phyloP scores from a whole-genome alignment of 176 grass and related monocot genomes.

The Raddia distichophylla region DNA sequence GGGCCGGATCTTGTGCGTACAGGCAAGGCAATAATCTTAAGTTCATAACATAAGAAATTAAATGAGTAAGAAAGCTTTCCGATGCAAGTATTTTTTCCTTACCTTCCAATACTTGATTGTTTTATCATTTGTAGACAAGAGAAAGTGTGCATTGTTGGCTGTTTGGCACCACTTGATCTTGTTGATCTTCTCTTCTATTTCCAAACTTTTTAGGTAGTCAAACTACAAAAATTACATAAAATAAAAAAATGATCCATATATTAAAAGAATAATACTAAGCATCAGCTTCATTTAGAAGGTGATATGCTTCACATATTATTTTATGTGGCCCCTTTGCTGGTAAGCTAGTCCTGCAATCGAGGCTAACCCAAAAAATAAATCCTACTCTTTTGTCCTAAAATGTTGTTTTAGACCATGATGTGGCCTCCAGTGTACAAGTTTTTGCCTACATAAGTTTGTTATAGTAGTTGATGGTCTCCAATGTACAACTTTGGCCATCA shows the following conservation, averaged over 20 bases:
- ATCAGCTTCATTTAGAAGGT: slow-evolving; percentile 28
- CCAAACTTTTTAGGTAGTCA: slow-evolving; percentile 96
- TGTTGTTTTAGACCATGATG: neutral
- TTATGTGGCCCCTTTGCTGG: slow-evolving; percentile 9
- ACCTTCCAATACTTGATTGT: slow-evolving; percentile 98
- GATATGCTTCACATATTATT: slow-evolving; percentile 23
- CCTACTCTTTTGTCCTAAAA: neutral
- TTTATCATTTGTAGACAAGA: slow-evolving; percentile 95
- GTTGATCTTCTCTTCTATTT: slow-evolving; percentile 98
- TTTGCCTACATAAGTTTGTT: neutral
- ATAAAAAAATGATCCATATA: slow-evolving; percentile 29
- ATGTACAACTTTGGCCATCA: neutral
- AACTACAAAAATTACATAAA: slow-evolving; percentile 64
- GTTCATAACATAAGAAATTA: slow-evolving; percentile 22
- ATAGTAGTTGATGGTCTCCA: neutral
- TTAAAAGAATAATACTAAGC: slow-evolving; percentile 15
- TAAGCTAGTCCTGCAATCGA: slow-evolving; percentile 29
- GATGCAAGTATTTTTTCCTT: slow-evolving; percentile 30
- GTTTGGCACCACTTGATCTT: slow-evolving; percentile 90
- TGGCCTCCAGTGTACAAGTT: neutral
- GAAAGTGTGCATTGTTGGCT: slow-evolving; percentile 71
- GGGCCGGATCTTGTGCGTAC: no score
- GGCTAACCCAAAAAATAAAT: slow-evolving; percentile 8
- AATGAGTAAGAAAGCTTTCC: slow-evolving; percentile 24
- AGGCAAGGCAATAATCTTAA: neutral